Evolutionary conservation across 805 yeast genomes (phyloP), one percentile per base, ranked within the genome.

Genomic region (Kodamaea neixiangensis): DNA sequence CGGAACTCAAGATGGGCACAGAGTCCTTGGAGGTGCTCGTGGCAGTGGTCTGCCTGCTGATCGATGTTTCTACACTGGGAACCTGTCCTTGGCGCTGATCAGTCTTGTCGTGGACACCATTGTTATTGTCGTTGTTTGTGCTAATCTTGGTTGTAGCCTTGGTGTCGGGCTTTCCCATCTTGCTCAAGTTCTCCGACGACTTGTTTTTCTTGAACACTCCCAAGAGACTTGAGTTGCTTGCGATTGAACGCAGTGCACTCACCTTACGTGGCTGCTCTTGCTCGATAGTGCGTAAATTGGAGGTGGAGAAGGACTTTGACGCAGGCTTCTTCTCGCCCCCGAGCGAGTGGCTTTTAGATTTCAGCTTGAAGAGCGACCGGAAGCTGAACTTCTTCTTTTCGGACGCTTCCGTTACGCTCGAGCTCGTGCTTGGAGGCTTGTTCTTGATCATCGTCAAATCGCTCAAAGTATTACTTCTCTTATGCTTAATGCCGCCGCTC

Each of bases 381-480:
- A 74, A 69, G 40, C 75, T 69, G 52, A 74, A 74, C 51, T 66
- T 67, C 47, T 71, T 68, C 58, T 62, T 60, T 38, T 60, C 60
- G 2, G 54, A 48, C 25, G 19, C 54, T 1, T 41, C 42, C 5
- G 50, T 17, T 3, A n/a, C 9, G 13, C 38, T 34, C 7, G 38
- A 34, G 9, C 19, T 17, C 3, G 9, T 14, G 19, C 38, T 34
- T 3, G 41, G 19, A 29, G 17, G 56, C 53, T 11, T 13, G 51
- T 15, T 25, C 13, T 21, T 48, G 37, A 29, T 49, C 31, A 11
- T 15, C 10, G 57, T 20, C 13, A 52, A 18, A 25, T 52, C 53
- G n/a, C 54, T 39, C 25, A 55, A 31, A 14, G 55, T 58, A 49
- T 37, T 53, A 49, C 53, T 49, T 41, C 51, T 50, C 35, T 43